phyloP scores from a whole-genome alignment of 306 rosid species.

The Boehmeria nivea region DNA sequence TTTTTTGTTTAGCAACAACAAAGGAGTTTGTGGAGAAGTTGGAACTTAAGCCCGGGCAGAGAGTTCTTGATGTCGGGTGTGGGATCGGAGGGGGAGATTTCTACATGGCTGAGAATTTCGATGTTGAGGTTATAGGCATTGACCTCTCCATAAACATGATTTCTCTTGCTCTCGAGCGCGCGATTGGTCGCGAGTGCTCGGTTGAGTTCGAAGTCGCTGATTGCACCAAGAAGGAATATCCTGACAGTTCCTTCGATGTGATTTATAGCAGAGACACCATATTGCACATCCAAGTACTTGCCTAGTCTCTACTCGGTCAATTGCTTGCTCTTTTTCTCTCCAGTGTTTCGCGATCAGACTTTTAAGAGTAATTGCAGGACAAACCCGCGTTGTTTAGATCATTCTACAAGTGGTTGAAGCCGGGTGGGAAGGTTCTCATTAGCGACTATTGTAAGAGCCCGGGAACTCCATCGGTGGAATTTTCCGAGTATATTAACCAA shows the following conservation, averaged over 20 bases:
- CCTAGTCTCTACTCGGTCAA: no score
- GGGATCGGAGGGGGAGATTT: slow-evolving; percentile 95
- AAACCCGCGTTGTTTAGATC: slow-evolving; percentile 68
- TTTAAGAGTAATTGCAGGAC: slow-evolving; percentile 42
- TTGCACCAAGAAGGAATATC: slow-evolving; percentile 67
- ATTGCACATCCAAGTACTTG: slow-evolving; percentile 79
- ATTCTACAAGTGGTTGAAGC: slow-evolving; percentile 81
- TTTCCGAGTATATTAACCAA: slow-evolving; percentile 63
- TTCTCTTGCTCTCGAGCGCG: slow-evolving; percentile 74
- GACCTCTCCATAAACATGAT: slow-evolving; percentile 92
- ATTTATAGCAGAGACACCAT: slow-evolving; percentile 83
- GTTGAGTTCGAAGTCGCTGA: slow-evolving; percentile 91
- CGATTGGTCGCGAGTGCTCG: slow-evolving; percentile 60
- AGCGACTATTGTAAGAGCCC: slow-evolving; percentile 75
- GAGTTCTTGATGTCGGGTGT: slow-evolving; percentile 89
- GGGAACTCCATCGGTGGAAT: slow-evolving; percentile 54
- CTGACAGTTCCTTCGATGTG: slow-evolving; percentile 63
- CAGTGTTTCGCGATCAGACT: no score
- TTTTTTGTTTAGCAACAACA: slow-evolving; percentile 59
- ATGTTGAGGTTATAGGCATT: slow-evolving; percentile 76
- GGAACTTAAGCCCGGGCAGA: slow-evolving; percentile 68
- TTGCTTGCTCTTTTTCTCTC: not conserved
- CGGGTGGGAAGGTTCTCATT: slow-evolving; percentile 81
- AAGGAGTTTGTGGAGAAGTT: slow-evolving; percentile 66
- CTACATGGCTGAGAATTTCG: slow-evolving; percentile 75